phyloP scores from a whole-genome alignment of 2,329 filamentous ascomycete genomes.

The Aspergillus candidus region DNA sequence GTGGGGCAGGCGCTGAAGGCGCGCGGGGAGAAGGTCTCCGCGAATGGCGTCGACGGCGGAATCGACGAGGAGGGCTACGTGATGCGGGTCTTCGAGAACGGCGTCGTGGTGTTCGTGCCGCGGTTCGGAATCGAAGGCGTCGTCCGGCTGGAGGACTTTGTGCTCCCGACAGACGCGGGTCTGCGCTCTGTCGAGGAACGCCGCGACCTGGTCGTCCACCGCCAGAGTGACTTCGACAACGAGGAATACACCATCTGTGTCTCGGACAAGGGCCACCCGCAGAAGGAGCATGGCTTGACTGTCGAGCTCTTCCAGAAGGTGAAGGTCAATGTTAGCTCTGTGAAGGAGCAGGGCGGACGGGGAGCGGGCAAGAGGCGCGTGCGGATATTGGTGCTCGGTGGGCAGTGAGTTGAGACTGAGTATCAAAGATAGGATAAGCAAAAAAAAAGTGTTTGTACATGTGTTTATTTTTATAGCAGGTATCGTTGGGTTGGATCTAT shows the following conservation, averaged over 20 bases:
- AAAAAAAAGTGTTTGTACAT: not conserved
- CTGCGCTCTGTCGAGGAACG: conserved; percentile 27
- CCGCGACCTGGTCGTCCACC: conserved; percentile 38
- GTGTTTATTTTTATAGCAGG: too few species aligned
- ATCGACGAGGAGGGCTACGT: conserved; percentile 87
- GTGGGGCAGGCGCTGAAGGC: conserved; percentile 92
- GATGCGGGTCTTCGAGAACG: conserved; percentile 96
- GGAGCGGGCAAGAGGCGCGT: conserved; percentile 83
- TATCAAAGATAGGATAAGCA: not conserved
- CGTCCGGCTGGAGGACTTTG: conserved; percentile 78
- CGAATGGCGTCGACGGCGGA: conserved; percentile 29
- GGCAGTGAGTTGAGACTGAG: conserved; percentile 11
- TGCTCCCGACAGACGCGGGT: conserved; percentile 53
- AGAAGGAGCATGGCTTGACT: conserved; percentile 36
- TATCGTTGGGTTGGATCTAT: too few species aligned
- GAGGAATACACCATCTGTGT: conserved; percentile 73
- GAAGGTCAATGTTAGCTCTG: conserved; percentile 78
- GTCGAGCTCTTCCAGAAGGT: conserved; percentile 92
- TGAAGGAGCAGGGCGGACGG: conserved; percentile 68
- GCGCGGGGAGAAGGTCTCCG: conserved; percentile 44
- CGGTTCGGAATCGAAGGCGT: conserved; percentile 92
- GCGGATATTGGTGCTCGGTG: conserved; percentile 36
- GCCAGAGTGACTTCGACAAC: conserved; percentile 74
- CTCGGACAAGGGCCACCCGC: conserved; percentile 44
- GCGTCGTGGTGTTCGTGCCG: conserved; percentile 93